phyloP scores from a whole-genome alignment of 495 filamentous ascomycete species.

The Wilcoxina mikolae region DNA sequence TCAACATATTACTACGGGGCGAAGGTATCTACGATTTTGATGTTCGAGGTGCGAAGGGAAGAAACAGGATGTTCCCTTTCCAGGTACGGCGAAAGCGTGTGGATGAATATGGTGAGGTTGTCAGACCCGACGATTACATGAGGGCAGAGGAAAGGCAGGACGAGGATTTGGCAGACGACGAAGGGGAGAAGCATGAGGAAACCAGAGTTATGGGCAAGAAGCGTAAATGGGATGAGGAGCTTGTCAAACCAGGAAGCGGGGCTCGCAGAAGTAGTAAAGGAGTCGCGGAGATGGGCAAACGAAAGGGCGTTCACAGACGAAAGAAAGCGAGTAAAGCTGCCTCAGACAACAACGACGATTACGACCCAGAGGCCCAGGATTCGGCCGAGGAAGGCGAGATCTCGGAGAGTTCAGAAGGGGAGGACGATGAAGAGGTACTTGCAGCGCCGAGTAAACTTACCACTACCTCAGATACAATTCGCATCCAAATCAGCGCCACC shows the following conservation, averaged over 20 bases:
- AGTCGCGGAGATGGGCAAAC: constrained; percentile 7
- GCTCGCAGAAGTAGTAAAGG: constrained; percentile 21
- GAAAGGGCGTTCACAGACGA: constrained; percentile 12
- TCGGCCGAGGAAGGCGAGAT: constrained; percentile 34
- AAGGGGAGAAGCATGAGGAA: constrained; percentile 27
- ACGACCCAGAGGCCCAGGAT: constrained; percentile 29
- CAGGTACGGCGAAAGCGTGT: constrained; percentile 60
- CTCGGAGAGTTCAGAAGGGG: constrained; percentile 37
- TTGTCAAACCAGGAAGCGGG: constrained; percentile 14
- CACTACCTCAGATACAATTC: constrained; percentile 43
- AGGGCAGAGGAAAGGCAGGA: constrained; percentile 85
- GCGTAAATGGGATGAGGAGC: constrained; percentile 68
- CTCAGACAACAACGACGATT: constrained; percentile 30
- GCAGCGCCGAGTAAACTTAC: constrained; percentile 63
- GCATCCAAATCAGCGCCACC: constrained; percentile 56
- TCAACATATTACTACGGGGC: constrained; percentile 78
- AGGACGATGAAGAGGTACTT: constrained; percentile 38
- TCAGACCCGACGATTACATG: constrained; percentile 86
- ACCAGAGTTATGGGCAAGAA: constrained; percentile 63
- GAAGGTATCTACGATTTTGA: constrained; percentile 84
- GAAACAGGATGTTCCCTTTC: constrained; percentile 85
- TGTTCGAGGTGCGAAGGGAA: constrained; percentile 79
- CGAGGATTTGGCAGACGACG: constrained; percentile 45
- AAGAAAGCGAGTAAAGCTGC: constrained; percentile 34
- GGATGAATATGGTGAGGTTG: constrained; percentile 87